Evolutionary conservation across 225 moss, liverwort and hornwort species (phyloP).

Genomic region (Sphagnum tenellum): DNA sequence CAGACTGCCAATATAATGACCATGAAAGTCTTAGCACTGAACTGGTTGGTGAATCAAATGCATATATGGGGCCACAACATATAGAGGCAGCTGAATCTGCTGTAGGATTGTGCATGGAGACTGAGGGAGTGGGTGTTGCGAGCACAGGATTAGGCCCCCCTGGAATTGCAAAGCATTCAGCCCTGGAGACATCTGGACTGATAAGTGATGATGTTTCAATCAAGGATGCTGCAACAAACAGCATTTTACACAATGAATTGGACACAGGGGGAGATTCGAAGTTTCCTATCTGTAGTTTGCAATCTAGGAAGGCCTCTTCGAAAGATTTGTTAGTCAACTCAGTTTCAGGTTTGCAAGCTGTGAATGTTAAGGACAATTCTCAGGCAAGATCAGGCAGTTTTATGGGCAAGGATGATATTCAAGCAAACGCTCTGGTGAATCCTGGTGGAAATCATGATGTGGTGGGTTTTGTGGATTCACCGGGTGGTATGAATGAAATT

Average conservation of each 20-base stretch:
- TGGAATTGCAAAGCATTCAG: conserved; percentile 8
- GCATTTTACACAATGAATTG: conserved; percentile 8
- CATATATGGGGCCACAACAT: conserved; percentile 9
- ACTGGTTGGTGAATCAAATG: no score
- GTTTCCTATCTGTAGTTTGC: conserved; percentile 1
- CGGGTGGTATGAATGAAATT: no score
- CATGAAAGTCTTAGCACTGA: no score
- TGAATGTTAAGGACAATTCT: background rate
- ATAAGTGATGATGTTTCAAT: conserved; percentile 6
- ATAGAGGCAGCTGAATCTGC: conserved; percentile 18
- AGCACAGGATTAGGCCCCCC: conserved; percentile 12
- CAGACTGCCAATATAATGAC: conserved; percentile 10
- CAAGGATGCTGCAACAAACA: conserved; percentile 16
- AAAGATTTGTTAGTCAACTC: no score
- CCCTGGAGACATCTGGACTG: background rate
- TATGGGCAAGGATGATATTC: no score
- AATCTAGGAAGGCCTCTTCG: background rate
- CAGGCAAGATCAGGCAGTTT: no score
- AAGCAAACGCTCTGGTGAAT: no score
- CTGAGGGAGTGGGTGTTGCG: conserved; percentile 10
- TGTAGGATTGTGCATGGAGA: conserved; percentile 17
- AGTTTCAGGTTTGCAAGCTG: no score
- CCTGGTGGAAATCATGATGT: no score
- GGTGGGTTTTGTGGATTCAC: no score
- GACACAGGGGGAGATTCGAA: conserved; percentile 15